A percentile compares a stretch with the other conserved stretches of the same genome.
Conservation (phyloP, 495 filamentous ascomycete genomes). For the Trichocladium antarcticum region DNA sequence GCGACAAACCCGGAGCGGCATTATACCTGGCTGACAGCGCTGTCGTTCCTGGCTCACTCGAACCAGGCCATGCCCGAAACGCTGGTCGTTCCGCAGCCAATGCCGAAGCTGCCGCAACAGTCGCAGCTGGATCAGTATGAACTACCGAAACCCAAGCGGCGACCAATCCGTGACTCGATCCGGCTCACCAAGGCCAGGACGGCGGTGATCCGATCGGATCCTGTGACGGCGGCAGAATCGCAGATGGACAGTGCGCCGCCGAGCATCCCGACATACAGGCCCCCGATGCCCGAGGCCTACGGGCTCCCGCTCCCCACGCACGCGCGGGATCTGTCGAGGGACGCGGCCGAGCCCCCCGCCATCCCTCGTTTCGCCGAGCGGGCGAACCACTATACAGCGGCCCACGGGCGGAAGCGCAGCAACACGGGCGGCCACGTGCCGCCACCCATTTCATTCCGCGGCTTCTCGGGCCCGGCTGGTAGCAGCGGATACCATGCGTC, state of each 20-base stretch:
- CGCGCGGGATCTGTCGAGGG: constrained; percentile 32
- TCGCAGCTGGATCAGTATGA: constrained; percentile 40
- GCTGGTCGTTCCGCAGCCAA: constrained; percentile 46
- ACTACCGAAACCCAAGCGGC: constrained; percentile 33
- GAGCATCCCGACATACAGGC: constrained; percentile 21
- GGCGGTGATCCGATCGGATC: constrained; percentile 32
- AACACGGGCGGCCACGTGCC: constrained; percentile 63
- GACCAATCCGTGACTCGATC: constrained; percentile 78
- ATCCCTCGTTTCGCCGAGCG: constrained; percentile 64
- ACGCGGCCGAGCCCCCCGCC: constrained; percentile 62
- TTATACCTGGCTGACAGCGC: constrained; percentile 86
- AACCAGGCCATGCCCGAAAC: constrained; percentile 60
- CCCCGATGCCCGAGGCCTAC: constrained; percentile 17
- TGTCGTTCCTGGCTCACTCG: constrained; percentile 89
- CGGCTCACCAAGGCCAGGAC: constrained; percentile 73
- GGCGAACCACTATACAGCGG: constrained; percentile 23
- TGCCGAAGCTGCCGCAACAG: constrained; percentile 7
- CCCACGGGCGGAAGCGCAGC: constrained; percentile 72
- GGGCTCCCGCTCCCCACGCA: constrained; percentile 20
- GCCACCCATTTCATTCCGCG: constrained; percentile 56
- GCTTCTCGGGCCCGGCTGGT: constrained; percentile 56
- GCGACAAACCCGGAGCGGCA: constrained; percentile 73
- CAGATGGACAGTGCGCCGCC: constrained; percentile 22
- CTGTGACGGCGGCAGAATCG: constrained; percentile 12
- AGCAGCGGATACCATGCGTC: constrained; percentile 30